Evolutionary conservation across 1,284 basidiomycete species (phyloP), one percentile per base, ranked within the genome.

Genomic region (Heterobasidion annosum): DNA sequence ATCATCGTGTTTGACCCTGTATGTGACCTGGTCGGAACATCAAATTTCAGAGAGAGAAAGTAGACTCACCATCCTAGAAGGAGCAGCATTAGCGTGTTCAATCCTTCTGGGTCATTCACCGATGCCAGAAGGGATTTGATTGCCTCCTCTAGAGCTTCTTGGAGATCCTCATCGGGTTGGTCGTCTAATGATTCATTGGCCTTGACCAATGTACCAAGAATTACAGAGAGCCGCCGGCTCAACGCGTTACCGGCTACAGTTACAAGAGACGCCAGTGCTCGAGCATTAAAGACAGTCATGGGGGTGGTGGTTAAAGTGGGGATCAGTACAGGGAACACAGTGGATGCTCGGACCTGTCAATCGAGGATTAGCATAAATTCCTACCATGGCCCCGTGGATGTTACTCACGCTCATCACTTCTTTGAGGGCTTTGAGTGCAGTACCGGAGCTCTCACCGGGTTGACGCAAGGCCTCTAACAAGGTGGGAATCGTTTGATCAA

Each of bases 241-340:
- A 99, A 75, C 0, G 96, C 92, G 49, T 79, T 79, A 8, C 96
- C 96, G 42, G 97, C 96, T 7, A 98, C 96, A 4, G 90, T 90
- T 15, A 98, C 93, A 44, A 99, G 78, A 0, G 93, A 88, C 2
- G 87, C 88, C 10, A 99, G 74, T 3, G 96, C 96, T 16, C 88
- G 83, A n/a, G 92, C 93, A 66, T 99, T 98, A 84, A 98, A 98
- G 2, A 89, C 84, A 2, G 92, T 88, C 81, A 99, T 95, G 0
- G 96, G 96, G 40, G 82, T 82, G 5, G 87, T 83, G 42, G 91
- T 94, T 58, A 99, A 78, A 6, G 94, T 95, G 0, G 96, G 97
- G 51, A 99, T 92, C 53, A 99, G 75, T n/a, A 97, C 91, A 0
- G 97, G 97, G 90, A 99, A 98, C 51, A 99, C 95, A 12, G 91